Percentiles rank a stretch among this genome's conserved stretches.
These are phyloP conservation scores for Magnolia sinica DNA, from an alignment of 164 flowering plant genomes.

Conservation along the genomic window DNA sequence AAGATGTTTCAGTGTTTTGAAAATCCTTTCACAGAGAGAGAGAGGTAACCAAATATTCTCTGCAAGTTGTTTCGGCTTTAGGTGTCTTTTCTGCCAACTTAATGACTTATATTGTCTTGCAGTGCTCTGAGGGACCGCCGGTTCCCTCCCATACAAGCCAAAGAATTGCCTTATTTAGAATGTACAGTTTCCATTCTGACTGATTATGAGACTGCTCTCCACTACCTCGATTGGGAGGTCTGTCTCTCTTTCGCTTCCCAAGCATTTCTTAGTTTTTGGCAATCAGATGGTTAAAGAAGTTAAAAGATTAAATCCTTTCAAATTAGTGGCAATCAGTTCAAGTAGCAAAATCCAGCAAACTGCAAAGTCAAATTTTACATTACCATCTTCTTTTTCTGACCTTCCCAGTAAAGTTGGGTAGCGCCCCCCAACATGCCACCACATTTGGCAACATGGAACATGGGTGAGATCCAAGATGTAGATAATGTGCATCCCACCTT, in stretches of 20 bases:
- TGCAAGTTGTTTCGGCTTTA: no score
- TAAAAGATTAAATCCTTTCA: background rate
- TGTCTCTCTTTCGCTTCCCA: conserved; percentile 1
- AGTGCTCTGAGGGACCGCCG: conserved; percentile 94
- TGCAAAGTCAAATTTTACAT: background rate
- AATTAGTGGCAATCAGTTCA: background rate
- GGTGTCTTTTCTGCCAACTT: background rate
- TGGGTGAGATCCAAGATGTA: background rate
- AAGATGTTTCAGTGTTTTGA: no score
- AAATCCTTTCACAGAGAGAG: no score
- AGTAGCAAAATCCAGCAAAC: no score
- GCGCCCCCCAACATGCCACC: background rate
- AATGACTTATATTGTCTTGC: conserved; percentile 25
- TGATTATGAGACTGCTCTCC: conserved; percentile 71
- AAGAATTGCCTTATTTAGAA: conserved; percentile 84
- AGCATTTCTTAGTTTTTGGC: background rate
- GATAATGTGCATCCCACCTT: background rate
- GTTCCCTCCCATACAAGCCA: conserved; percentile 90
- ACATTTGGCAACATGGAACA: background rate
- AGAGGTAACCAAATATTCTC: no score
- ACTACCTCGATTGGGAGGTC: conserved; percentile 99
- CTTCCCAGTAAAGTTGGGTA: no score
- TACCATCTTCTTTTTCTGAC: no score
- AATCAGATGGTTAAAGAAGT: background rate
- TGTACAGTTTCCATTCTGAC: conserved; percentile 92